Evolutionary conservation across 495 filamentous ascomycete genomes (phyloP).

Genomic region (Aspergillus bridgeri): DNA sequence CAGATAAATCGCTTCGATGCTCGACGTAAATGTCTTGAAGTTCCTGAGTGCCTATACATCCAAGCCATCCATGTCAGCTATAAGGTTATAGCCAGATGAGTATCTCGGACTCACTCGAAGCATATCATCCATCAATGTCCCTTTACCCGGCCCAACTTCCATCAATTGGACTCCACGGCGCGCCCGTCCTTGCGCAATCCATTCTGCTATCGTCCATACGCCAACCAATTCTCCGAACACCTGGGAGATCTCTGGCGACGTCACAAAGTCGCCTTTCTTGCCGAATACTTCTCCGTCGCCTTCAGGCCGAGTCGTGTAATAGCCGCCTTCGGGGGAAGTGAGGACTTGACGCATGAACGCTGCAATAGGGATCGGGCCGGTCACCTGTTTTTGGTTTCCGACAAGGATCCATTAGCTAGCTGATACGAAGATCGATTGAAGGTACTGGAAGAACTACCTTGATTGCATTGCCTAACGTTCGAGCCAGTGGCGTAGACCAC

Average conservation of each 20-base stretch:
- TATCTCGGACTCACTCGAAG: slow-evolving; percentile 59
- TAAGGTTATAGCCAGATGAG: not conserved
- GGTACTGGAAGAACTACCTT: slow-evolving; percentile 47
- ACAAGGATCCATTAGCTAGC: slow-evolving; percentile 27
- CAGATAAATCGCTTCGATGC: slow-evolving; percentile 81
- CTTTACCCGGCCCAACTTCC: slow-evolving; percentile 90
- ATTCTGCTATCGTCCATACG: slow-evolving; percentile 92
- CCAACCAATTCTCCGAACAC: slow-evolving; percentile 93
- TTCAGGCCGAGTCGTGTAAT: slow-evolving; percentile 74
- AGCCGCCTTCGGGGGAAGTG: slow-evolving; percentile 84
- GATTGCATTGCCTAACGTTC: slow-evolving; percentile 78
- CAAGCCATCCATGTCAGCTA: not conserved
- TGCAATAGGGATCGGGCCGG: slow-evolving; percentile 87
- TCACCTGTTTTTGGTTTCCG: too few relatives aligned
- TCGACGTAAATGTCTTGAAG: slow-evolving; percentile 73
- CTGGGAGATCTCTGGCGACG: slow-evolving; percentile 95
- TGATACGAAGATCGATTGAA: not conserved
- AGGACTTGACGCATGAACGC: slow-evolving; percentile 98
- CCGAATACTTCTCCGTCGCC: slow-evolving; percentile 78
- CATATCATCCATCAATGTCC: slow-evolving; percentile 97
- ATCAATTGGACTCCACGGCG: slow-evolving; percentile 76
- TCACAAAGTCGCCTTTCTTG: slow-evolving; percentile 88
- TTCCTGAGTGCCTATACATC: slow-evolving; percentile 67
- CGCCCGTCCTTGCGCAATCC: slow-evolving; percentile 81
- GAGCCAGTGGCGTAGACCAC: slow-evolving; percentile 91